Evolutionary conservation across 805 yeast species (phyloP).

Genomic region (Phaffomyces opuntiae): DNA sequence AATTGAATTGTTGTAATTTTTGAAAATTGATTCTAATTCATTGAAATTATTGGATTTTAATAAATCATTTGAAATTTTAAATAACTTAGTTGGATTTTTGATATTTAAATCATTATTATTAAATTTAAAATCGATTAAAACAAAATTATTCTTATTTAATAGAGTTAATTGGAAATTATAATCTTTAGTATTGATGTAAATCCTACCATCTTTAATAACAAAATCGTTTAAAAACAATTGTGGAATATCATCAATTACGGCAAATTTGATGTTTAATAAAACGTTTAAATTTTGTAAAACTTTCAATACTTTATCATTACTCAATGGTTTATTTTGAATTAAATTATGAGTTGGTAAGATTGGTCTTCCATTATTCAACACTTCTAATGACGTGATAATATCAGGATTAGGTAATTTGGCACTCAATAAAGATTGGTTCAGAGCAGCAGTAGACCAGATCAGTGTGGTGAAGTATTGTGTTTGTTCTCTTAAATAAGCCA

Average conservation of each 20-base stretch:
- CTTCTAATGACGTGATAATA: constrained; percentile 79
- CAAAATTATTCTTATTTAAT: constrained; percentile 61
- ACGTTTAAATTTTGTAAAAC: constrained; percentile 67
- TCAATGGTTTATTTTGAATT: constrained; percentile 40
- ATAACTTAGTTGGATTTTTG: background rate
- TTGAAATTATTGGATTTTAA: constrained; percentile 38
- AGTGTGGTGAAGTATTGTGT: constrained; percentile 59
- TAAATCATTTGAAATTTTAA: constrained; percentile 43
- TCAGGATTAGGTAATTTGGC: constrained; percentile 95
- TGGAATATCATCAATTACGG: constrained; percentile 58
- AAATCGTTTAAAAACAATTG: constrained; percentile 49
- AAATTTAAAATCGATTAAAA: constrained; percentile 70
- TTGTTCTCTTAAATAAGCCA: constrained; percentile 82
- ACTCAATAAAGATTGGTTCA: constrained; percentile 66
- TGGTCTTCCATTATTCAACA: constrained; percentile 71
- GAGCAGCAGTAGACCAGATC: constrained; percentile 58
- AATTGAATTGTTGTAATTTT: constrained; percentile 54
- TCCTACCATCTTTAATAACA: constrained; percentile 68
- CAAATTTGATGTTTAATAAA: constrained; percentile 65
- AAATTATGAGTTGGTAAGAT: constrained; percentile 57
- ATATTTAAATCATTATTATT: constrained; percentile 7
- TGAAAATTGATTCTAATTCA: constrained; percentile 50
- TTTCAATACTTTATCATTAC: constrained; percentile 48
- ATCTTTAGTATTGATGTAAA: constrained; percentile 49
- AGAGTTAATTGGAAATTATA: constrained; percentile 77